Evolutionary conservation across 2,329 filamentous ascomycete species (phyloP).

Genomic region (Fusarium agapanthi): DNA sequence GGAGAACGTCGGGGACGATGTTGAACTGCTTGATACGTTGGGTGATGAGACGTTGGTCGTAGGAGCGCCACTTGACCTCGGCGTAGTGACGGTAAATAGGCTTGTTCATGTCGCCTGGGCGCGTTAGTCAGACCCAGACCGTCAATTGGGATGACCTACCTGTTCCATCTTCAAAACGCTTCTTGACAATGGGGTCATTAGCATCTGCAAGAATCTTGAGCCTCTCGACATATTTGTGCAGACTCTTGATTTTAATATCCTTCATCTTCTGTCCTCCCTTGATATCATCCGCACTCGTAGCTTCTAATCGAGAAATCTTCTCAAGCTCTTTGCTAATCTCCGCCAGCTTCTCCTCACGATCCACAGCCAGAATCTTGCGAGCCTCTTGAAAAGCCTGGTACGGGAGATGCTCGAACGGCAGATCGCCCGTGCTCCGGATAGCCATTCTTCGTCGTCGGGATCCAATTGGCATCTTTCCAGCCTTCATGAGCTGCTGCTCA

Average conservation of each 20-base stretch:
- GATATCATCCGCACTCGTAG: constrained; percentile 63
- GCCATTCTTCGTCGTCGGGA: constrained; percentile 85
- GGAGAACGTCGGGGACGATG: constrained; percentile 87
- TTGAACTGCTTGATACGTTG: constrained; percentile 90
- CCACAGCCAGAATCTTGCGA: constrained; percentile 79
- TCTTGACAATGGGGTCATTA: constrained; percentile 94
- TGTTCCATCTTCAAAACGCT: constrained; percentile 88
- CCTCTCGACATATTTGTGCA: constrained; percentile 76
- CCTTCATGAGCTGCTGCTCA: constrained; percentile 73
- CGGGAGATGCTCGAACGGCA: constrained; percentile 92
- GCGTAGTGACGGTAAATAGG: constrained; percentile 94
- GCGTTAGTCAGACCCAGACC: neutral
- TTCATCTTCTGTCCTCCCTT: constrained; percentile 72
- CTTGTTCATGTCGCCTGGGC: constrained; percentile 88
- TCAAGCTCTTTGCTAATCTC: constrained; percentile 73
- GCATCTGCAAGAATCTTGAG: constrained; percentile 92
- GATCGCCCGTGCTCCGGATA: constrained; percentile 67
- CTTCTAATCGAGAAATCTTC: constrained; percentile 74
- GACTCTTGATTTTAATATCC: constrained; percentile 71
- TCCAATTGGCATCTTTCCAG: constrained; percentile 77
- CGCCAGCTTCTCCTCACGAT: constrained; percentile 82
- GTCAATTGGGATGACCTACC: constrained; percentile 60
- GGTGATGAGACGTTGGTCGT: constrained; percentile 79
- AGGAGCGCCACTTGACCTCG: constrained; percentile 85
- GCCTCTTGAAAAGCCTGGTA: constrained; percentile 99